Percentiles rank a stretch among this genome's conserved stretches.
Conservation (phyloP, 495 filamentous ascomycete species). For the Mycothermus thermophilus region DNA sequence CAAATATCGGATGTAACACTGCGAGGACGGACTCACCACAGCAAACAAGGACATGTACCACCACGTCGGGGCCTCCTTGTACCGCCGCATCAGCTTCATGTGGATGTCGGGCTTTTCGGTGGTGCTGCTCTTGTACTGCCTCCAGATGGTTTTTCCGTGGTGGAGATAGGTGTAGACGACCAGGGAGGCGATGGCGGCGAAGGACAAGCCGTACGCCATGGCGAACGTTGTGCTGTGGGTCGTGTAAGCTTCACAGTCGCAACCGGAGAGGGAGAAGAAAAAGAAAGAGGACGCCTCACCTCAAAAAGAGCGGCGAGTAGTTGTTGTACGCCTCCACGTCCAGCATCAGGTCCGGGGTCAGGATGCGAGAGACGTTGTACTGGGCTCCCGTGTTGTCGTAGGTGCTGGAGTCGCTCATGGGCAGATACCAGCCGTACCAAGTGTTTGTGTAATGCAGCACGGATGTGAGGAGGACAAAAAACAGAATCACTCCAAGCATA, state of each 20-base stretch:
- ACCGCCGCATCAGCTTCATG: constrained; percentile 46
- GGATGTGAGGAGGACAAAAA: constrained; percentile 33
- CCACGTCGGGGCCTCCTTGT: constrained; percentile 43
- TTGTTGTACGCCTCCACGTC: constrained; percentile 40
- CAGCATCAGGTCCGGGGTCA: constrained; percentile 37
- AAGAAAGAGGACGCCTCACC: constrained; percentile 12
- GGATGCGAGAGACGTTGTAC: constrained; percentile 43
- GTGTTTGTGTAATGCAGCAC: constrained; percentile 51
- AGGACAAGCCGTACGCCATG: constrained; percentile 54
- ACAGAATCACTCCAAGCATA: constrained; percentile 44
- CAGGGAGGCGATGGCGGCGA: constrained; percentile 53
- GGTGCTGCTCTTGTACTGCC: constrained; percentile 44
- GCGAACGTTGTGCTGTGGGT: constrained; percentile 41
- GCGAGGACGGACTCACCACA: constrained; percentile 18
- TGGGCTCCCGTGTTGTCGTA: constrained; percentile 47
- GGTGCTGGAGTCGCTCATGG: constrained; percentile 44
- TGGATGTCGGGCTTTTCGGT: constrained; percentile 44
- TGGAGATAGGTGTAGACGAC: constrained; percentile 53
- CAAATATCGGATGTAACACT: no score
- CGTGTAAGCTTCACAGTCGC: no score
- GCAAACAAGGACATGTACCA: constrained; percentile 40
- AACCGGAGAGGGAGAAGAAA: background rate
- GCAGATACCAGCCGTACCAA: constrained; percentile 47
- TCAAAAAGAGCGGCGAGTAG: constrained; percentile 52
- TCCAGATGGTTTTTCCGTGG: constrained; percentile 49